Evolutionary conservation across 2,329 filamentous ascomycete species (phyloP).

Genomic region (Fusarium nematophilum): DNA sequence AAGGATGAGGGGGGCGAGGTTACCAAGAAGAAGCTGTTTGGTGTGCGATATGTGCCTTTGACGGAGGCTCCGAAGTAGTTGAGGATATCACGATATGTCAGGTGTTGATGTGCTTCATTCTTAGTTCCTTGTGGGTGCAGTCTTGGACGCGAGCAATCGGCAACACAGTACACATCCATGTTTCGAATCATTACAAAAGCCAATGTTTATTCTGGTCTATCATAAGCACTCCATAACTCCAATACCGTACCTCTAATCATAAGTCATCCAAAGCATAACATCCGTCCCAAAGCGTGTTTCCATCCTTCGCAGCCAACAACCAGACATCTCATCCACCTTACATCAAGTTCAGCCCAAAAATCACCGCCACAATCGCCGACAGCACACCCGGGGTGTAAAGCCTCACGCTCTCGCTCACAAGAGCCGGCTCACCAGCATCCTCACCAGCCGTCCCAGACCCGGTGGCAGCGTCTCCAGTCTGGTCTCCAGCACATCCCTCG

Average conservation of each 20-base stretch:
- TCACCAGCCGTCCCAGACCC: background rate
- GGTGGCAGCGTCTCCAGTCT: too few relatives aligned
- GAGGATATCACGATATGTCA: too few relatives aligned
- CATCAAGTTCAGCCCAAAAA: constrained; percentile 24
- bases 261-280: constrained; percentile 9
- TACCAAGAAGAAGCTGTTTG: constrained; percentile 71
- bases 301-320: too few relatives aligned
- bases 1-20: constrained; percentile 75
- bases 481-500: constrained; percentile 19
- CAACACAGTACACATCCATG: background rate
- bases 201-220: background rate
- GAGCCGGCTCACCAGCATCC: constrained; percentile 3
- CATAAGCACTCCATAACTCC: background rate
- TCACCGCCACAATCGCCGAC: constrained; percentile 25
- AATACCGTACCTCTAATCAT: background rate
- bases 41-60: constrained; percentile 81
- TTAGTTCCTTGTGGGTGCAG: too few relatives aligned
- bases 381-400: constrained; percentile 22
- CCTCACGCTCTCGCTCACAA: constrained; percentile 25
- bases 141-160: too few relatives aligned
- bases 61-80: constrained; percentile 71
- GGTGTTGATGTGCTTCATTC: too few relatives aligned
- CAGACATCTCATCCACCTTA: too few relatives aligned
- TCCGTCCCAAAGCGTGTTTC: background rate
- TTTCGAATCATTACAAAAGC: background rate